These are phyloP conservation scores for Margaritispora aquatica DNA, from an alignment of 495 filamentous ascomycete genomes.

Conservation along the genomic window DNA sequence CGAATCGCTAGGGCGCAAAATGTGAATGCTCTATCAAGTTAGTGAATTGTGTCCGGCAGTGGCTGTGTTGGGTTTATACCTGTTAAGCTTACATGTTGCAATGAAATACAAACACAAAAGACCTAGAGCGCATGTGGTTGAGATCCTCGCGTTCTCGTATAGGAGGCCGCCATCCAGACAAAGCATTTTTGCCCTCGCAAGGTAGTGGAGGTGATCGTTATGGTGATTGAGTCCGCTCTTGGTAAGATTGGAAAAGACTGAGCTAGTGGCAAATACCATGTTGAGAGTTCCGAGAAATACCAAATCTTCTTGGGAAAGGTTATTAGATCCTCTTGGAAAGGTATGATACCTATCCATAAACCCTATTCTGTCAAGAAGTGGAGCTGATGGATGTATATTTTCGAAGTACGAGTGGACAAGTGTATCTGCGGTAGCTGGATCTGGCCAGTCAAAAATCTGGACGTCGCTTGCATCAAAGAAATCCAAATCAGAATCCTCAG, in stretches of 20 bases:
- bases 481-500: conserved; percentile 45
- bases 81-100: conserved; percentile 50
- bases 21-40: conserved; percentile 49
- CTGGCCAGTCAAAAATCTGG: conserved; percentile 45
- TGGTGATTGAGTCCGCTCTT: conserved; percentile 32
- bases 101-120: conserved; percentile 55
- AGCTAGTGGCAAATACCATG: conserved; percentile 55
- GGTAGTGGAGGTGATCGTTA: conserved; percentile 46
- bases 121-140: conserved; percentile 52
- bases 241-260: conserved; percentile 42
- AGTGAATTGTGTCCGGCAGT: conserved; percentile 3
- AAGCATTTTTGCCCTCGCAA: conserved; percentile 45
- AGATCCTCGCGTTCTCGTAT: conserved; percentile 47
- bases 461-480: conserved; percentile 33
- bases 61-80: conserved; percentile 34
- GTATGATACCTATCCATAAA: conserved; percentile 45
- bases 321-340: conserved; percentile 19
- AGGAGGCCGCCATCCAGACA: conserved; percentile 45
- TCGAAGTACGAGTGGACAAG: conserved; percentile 52
- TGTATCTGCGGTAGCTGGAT: conserved; percentile 41
- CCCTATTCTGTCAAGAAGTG: conserved; percentile 48
- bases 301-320: conserved; percentile 24
- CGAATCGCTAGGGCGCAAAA: conserved; percentile 51
- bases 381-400: conserved; percentile 54
- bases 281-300: conserved; percentile 55